phyloP scores from a whole-genome alignment of 257 asterid species.

The Asclepias syriaca region DNA sequence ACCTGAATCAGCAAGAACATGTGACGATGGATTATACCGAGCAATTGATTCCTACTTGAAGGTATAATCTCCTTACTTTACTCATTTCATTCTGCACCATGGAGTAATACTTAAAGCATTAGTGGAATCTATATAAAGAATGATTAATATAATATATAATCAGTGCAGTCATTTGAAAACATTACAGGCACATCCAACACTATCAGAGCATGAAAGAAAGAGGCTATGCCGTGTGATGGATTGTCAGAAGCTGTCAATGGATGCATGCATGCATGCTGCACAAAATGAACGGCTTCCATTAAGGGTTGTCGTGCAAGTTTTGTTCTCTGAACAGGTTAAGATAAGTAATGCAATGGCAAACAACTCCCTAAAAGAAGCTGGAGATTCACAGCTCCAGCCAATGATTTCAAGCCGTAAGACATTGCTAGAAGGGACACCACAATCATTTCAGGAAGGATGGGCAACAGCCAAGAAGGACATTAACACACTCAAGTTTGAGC shows the following conservation, averaged over 20 bases:
- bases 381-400: conserved; percentile 62
- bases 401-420: conserved; percentile 56
- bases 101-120: too few species aligned
- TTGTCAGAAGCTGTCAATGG: conserved; percentile 89
- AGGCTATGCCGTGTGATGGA: conserved; percentile 95
- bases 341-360: conserved; percentile 79
- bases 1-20: conserved; percentile 83
- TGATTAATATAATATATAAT: not conserved
- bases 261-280: conserved; percentile 97
- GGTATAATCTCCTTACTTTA: conserved; percentile 31
- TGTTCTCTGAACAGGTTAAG: conserved; percentile 90
- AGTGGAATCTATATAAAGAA: not conserved
- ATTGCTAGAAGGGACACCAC: conserved; percentile 87
- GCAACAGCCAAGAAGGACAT: conserved; percentile 88
- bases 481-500: conserved; percentile 80
- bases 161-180: not conserved
- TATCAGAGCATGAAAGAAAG: conserved; percentile 89
- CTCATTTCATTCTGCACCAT: too few species aligned
- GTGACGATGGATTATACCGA: conserved; percentile 83
- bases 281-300: conserved; percentile 92
- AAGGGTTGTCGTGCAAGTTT: conserved; percentile 83
- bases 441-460: conserved; percentile 97
- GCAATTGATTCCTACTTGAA: conserved; percentile 95
- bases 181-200: conserved; percentile 78
- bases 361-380: conserved; percentile 55